Base-by-base conservation (phyloP, 78 protist genomes). In the Cavenderia fasciculata region DNA sequence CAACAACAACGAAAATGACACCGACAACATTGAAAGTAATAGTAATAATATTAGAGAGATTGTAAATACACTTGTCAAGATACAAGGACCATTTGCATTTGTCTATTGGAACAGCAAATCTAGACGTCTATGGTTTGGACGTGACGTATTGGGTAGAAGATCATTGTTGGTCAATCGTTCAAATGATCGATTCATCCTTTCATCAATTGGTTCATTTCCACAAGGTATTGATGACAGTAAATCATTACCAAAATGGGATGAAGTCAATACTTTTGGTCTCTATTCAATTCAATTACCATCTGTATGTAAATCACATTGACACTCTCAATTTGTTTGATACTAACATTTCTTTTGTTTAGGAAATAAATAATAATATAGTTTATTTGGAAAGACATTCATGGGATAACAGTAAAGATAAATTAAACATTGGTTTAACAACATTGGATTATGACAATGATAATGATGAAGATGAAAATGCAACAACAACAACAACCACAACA, bases 161-260 rank as follows among this genome's bases (percentile, higher is more conserved):
- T 51, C 69, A 46, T 29, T 85, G 27, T 63, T 85, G 41, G 69
- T 85, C 1, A 73, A 85, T 56, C 59, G n/a, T 1, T 36, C 21
- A 11, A 43, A 72, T 21, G 34, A 71, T n/a, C 14, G 57, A 56
- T 56, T 85, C 11, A 70, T 85, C 1, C 29, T 85, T 1, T 69
- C 92, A 6, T 85, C 92, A 10, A 85, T 85, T 34, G 92, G 76
- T 41, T 65, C 88, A 18, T 79, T 79, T 46, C 88, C 74, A 49
- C 33, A 49, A 52, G 76, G 76, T 25, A 62, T 79, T 1, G 76
- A 65, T 66, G 88, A 79, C 36, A 40, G 62, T 0, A 52, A 52
- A 31, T 12, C 14, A 8, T 40, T 79, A 40, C 88, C 88, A 54
- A 31, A 59, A 44, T 79, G 88, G 88, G 46, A 66, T 52, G 88